Evolutionary conservation across 495 filamentous ascomycete species (phyloP).

Genomic region (Tuber aestivum): DNA sequence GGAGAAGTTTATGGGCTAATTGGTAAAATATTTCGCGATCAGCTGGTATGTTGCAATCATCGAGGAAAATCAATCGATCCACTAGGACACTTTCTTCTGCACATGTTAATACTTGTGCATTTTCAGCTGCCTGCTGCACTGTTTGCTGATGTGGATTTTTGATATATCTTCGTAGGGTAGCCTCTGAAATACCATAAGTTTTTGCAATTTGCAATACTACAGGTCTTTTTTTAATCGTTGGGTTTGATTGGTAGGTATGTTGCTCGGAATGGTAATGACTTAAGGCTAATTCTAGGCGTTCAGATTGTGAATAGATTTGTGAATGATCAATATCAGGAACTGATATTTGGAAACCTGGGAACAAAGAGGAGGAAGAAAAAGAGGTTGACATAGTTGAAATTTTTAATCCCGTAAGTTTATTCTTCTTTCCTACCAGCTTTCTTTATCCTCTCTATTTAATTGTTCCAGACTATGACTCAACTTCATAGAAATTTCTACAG

Average conservation of each 20-base stretch:
- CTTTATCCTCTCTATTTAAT: neutral
- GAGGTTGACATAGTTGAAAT: no score
- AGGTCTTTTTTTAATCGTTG: neutral
- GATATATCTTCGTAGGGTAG: neutral
- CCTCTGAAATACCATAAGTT: neutral
- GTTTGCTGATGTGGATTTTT: neutral
- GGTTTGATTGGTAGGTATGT: neutral
- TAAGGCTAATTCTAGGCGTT: neutral
- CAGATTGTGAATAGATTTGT: neutral
- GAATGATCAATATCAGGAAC: neutral
- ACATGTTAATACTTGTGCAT: neutral
- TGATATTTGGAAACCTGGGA: fast-evolving
- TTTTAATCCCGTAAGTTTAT: neutral
- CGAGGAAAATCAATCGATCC: slow-evolving; percentile 10
- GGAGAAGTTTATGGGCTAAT: neutral
- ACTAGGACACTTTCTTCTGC: neutral
- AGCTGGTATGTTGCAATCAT: slow-evolving; percentile 11
- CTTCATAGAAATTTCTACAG: neutral
- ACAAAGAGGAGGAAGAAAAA: neutral
- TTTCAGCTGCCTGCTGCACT: neutral
- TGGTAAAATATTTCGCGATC: neutral
- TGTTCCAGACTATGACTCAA: neutral
- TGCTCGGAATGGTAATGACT: slow-evolving; percentile 10
- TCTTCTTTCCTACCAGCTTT: neutral
- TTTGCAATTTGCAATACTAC: slow-evolving; percentile 6